Evolutionary conservation across 1,284 basidiomycete genomes (phyloP), one percentile per base, ranked within the genome.

Genomic region (Tilletia horrida): DNA sequence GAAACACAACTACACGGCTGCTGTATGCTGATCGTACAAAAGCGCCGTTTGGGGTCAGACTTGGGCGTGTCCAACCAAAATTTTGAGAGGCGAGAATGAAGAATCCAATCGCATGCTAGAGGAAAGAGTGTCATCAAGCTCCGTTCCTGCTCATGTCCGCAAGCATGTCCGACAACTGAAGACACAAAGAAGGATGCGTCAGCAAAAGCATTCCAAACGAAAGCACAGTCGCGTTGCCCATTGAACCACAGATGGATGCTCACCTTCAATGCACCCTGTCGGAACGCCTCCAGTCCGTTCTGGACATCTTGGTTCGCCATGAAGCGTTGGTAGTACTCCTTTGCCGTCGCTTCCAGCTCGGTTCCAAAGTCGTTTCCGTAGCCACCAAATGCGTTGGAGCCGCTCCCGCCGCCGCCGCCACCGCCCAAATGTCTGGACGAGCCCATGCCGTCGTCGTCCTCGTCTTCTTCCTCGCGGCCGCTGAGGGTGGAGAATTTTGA

Each of bases 381-480:
- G 4, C 18, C 44, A 23, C 62, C 62, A 40, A 40, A 40, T 11
- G 35, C 35, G 11, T 40, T 40, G 35, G 35, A 40, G 35, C 35
- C 35, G 11, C 35, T 40, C 16, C 69, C 55, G 2, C 67, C 69
- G 21, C 21, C 25, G n/a, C 55, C 45, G 44, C 67, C 35, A n/a
- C 64, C 25, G 45, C 21, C 25, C 63, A 21, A 50, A 21, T n/a
- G 44, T 9, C 44, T 62, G 8, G 43, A 47, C 23, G 23, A 68
- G 21, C 63, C 31, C 7, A 62, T 9, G 35, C 52, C 11, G 48
- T 64, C 42, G 59, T 65, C 67, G 50, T 72, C 68, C 42, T 72
- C 73, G 3, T 66, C 74, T 4, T 85, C 88, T 11, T 91, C 91
- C 61, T 93, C 91, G 52, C 97, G 94, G 13, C 91, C 89, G 23